phyloP scores from a whole-genome alignment of 2,329 filamentous ascomycete genomes.

The Fusarium falciforme region DNA sequence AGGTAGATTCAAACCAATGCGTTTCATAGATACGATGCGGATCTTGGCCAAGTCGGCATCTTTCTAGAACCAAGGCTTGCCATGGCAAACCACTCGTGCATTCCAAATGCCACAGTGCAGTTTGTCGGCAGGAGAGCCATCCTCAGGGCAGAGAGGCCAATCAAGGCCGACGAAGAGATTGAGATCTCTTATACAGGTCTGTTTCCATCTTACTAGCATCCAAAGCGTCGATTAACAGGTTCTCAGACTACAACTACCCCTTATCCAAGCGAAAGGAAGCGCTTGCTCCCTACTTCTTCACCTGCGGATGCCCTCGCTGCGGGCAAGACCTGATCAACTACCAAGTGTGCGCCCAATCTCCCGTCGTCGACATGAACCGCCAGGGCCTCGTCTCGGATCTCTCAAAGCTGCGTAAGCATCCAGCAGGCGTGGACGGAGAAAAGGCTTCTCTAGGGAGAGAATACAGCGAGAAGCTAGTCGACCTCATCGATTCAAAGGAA shows the following conservation, averaged over 20 bases:
- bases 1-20: conserved; percentile 70
- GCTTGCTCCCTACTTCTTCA: conserved; percentile 63
- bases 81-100: conserved; percentile 72
- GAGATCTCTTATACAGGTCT: conserved; percentile 71
- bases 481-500: conserved; percentile 40
- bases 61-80: conserved; percentile 67
- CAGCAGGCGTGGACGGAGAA: conserved; percentile 34
- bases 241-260: conserved; percentile 61
- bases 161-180: conserved; percentile 66
- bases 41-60: conserved; percentile 64
- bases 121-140: conserved; percentile 64
- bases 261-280: conserved; percentile 55
- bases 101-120: conserved; percentile 68
- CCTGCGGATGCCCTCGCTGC: conserved; percentile 64
- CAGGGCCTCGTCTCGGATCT: conserved; percentile 59
- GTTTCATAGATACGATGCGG: conserved; percentile 66
- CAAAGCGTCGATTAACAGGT: background rate
- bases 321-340: conserved; percentile 64
- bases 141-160: conserved; percentile 61
- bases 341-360: conserved; percentile 58
- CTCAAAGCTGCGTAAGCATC: conserved; percentile 43
- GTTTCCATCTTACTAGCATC: conserved; percentile 21
- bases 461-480: conserved; percentile 44
- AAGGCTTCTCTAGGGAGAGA: conserved; percentile 30
- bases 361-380: conserved; percentile 56